These are phyloP conservation scores for Beauveria scarabaeidicola DNA, from an alignment of 2,329 filamentous ascomycete species.

Conservation along the genomic window DNA sequence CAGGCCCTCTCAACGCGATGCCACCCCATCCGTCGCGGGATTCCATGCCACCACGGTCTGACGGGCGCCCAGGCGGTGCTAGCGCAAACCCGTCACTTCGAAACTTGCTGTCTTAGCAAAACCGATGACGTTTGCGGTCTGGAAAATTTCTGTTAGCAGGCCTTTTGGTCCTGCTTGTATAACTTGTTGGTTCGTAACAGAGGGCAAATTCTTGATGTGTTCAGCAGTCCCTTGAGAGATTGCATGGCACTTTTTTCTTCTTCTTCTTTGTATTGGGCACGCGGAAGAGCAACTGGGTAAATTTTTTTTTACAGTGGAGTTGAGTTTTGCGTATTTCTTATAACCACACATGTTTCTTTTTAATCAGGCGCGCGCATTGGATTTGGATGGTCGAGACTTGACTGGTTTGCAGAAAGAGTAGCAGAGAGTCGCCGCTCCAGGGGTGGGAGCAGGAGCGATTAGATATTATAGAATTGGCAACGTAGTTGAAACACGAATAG, in stretches of 20 bases:
- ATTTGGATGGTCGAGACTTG: background rate
- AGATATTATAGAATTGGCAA: background rate
- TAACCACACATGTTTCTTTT: background rate
- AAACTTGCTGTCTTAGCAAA: slow-evolving; percentile 57
- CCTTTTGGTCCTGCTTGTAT: background rate
- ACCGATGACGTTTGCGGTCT: background rate
- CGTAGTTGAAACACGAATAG: background rate
- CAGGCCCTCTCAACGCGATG: slow-evolving; percentile 28
- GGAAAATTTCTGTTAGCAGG: background rate
- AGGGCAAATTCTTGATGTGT: background rate
- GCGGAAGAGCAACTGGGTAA: background rate
- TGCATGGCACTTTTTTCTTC: background rate
- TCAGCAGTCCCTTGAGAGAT: background rate
- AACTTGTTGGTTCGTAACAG: background rate
- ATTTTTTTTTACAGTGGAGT: background rate
- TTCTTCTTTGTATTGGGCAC: background rate
- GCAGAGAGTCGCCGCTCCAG: background rate
- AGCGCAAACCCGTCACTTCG: slow-evolving; percentile 69
- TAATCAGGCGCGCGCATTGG: background rate
- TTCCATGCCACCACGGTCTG: slow-evolving; percentile 26
- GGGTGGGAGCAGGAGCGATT: background rate
- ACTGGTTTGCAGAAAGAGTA: background rate
- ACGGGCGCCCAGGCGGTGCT: slow-evolving; percentile 51
- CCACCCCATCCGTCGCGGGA: slow-evolving; percentile 22
- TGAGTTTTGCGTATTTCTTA: background rate